Evolutionary conservation across 2,329 filamentous ascomycete genomes (phyloP), one percentile per base, ranked within the genome.

Genomic region (Colletotrichum navitas): DNA sequence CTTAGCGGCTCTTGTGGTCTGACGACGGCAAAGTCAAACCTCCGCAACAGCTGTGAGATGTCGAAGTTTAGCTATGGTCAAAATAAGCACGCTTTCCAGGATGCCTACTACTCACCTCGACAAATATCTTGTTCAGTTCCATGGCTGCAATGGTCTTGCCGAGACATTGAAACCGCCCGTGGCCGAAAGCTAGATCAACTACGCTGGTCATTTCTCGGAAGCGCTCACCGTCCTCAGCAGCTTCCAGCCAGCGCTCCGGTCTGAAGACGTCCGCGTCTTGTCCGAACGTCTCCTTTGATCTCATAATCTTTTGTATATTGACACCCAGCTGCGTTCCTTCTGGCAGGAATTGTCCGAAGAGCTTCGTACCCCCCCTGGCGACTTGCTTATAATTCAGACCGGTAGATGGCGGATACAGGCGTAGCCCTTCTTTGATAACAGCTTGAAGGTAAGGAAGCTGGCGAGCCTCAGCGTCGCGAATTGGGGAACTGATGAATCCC

Each of bases 301-400:
- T 76, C 2, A 80, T 78, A 2, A 82, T 73, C 2, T 83, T 80
- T 62, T 79, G 83, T 0, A 82, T 77, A 51, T 81, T 84, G 58
- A 84, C 80, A 2, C 82, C 83, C 0, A 85, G 78, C 32, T 80
- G 77, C 0, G 80, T 81, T 2, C 83, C 82, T 1, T 76, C 76
- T 0, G 83, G 81, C 6, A 85, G 74, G 39, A 78, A 76, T 14
- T 80, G 73, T 6, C 81, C 81, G 43, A 78, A 77, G 2, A 84
- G 78, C 0, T 74, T 76, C 6, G 82, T 74, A 0, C 85, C 84
- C 5, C 76, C 78, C 1, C 75, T 56, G 0, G 86, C 86, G 0
- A 88, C 86, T 21, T 85, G 76, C 1, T 88, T 85, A 75, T 88
- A 85, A 14, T 89, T 79, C 12, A 83, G 76, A 66, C 87, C 81